Evolutionary conservation across 2,329 filamentous ascomycete genomes (phyloP).

Genomic region (Ophiostoma montium): DNA sequence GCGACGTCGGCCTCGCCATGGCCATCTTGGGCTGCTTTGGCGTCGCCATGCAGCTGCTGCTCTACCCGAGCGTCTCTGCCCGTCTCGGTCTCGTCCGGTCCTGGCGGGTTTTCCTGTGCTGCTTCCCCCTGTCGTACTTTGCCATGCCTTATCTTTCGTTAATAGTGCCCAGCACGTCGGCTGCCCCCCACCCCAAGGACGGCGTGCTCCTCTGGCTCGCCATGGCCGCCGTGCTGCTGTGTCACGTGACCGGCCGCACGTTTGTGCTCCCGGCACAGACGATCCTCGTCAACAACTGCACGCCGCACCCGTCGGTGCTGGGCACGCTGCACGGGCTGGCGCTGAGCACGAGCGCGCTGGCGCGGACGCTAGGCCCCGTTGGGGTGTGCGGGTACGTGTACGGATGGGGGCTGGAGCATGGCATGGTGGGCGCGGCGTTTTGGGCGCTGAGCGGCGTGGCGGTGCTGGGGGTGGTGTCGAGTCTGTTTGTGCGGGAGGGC

Average conservation of each 20-base stretch:
- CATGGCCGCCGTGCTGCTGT: constrained; percentile 44
- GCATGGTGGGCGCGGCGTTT: constrained; percentile 44
- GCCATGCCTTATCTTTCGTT: constrained; percentile 57
- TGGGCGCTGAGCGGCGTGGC: constrained; percentile 40
- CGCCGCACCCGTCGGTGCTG: constrained; percentile 40
- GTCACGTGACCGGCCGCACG: constrained; percentile 61
- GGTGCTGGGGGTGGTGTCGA: constrained; percentile 33
- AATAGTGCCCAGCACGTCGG: constrained; percentile 43
- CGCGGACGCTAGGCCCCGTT: constrained; percentile 45
- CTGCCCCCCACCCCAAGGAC: constrained; percentile 35
- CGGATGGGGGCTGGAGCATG: constrained; percentile 40
- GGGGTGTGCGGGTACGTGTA: constrained; percentile 43
- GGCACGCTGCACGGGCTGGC: constrained; percentile 43
- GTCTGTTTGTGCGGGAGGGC: constrained; percentile 40
- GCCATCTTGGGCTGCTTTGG: constrained; percentile 63
- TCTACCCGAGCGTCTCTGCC: constrained; percentile 55
- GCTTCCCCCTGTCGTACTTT: constrained; percentile 58
- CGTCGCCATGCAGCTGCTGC: constrained; percentile 55
- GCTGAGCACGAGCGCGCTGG: constrained; percentile 44
- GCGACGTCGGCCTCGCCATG: constrained; percentile 62
- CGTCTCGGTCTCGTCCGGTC: constrained; percentile 53
- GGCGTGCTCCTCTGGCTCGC: constrained; percentile 49
- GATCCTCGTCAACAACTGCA: constrained; percentile 46
- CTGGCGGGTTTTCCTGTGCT: constrained; percentile 53
- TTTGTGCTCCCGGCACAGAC: constrained; percentile 48